Evolutionary conservation across 116 monocot species (phyloP).

Genomic region (Dioscorea cayenensis): DNA sequence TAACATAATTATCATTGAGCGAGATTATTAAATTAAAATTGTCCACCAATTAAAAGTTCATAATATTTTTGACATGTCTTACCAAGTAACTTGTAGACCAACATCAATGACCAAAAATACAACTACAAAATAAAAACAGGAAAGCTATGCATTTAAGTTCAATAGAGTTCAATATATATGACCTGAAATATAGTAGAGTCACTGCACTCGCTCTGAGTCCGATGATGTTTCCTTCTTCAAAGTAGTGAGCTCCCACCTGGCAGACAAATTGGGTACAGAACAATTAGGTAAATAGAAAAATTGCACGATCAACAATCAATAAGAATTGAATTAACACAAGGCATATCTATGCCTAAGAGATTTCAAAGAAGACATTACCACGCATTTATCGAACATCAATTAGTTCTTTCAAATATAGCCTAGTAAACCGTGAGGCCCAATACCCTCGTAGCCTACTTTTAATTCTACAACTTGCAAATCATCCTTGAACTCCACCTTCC

Average conservation of each 20-base stretch:
- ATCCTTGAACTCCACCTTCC: conserved; percentile 89
- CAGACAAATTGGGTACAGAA: neutral
- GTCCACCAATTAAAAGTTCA: too few species aligned
- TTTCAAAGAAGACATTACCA: neutral
- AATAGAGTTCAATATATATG: neutral
- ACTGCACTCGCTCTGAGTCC: conserved; percentile 75
- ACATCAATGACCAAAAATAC: too few species aligned
- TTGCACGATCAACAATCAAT: neutral
- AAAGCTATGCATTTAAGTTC: too few species aligned
- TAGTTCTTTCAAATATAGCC: neutral
- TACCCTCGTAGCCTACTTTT: conserved; percentile 91
- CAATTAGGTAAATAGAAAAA: neutral
- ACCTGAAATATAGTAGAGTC: conserved; percentile 88
- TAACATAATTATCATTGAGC: too few species aligned
- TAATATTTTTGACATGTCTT: too few species aligned
- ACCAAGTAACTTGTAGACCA: too few species aligned
- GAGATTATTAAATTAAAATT: too few species aligned
- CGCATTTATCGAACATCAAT: neutral
- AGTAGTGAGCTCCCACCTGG: conserved; percentile 94
- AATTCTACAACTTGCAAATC: conserved; percentile 62
- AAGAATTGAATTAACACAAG: neutral
- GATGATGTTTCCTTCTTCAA: conserved; percentile 99
- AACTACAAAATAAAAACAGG: too few species aligned
- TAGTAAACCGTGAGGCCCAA: neutral
- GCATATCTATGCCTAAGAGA: neutral